phyloP scores from a whole-genome alignment of 2,329 filamentous ascomycete genomes.

The Coniella lustricola region DNA sequence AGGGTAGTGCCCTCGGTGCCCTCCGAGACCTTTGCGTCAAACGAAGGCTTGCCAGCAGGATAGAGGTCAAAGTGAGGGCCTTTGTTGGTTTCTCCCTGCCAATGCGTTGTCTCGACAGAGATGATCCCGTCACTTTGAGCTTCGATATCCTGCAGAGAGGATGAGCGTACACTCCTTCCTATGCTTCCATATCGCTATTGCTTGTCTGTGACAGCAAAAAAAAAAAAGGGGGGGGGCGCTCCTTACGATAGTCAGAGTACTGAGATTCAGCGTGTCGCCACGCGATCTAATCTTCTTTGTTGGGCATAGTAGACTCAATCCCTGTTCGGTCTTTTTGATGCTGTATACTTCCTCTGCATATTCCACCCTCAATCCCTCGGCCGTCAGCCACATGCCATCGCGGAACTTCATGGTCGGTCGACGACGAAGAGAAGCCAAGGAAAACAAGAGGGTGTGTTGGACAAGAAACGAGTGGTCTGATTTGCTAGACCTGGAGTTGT shows the following conservation, averaged over 20 bases:
- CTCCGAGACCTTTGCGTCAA: slow-evolving; percentile 33
- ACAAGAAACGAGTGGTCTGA: too few species aligned
- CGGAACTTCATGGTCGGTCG: slow-evolving; percentile 47
- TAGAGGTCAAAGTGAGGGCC: slow-evolving; percentile 54
- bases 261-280: slow-evolving; percentile 49
- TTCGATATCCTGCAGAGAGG: slow-evolving; percentile 44
- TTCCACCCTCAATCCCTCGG: slow-evolving; percentile 52
- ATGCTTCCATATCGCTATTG: too few species aligned
- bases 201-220: too few species aligned
- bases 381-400: slow-evolving; percentile 61
- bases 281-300: slow-evolving; percentile 46
- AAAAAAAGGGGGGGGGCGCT: too few species aligned
- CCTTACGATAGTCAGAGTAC: slow-evolving; percentile 44
- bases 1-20: slow-evolving; percentile 40
- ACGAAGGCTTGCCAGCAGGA: slow-evolving; percentile 40
- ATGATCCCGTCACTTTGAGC: slow-evolving; percentile 53
- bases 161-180: too few species aligned
- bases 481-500: too few species aligned
- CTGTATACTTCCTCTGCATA: slow-evolving; percentile 60
- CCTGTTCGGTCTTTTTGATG: slow-evolving; percentile 39
- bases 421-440: too few species aligned
- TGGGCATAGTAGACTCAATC: slow-evolving; percentile 49
- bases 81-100: slow-evolving; percentile 42
- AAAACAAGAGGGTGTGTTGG: not conserved
- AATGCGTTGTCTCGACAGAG: slow-evolving; percentile 52